Conservation (phyloP, 78 protist genomes). For the Planoprotostelium fungivorum region DNA sequence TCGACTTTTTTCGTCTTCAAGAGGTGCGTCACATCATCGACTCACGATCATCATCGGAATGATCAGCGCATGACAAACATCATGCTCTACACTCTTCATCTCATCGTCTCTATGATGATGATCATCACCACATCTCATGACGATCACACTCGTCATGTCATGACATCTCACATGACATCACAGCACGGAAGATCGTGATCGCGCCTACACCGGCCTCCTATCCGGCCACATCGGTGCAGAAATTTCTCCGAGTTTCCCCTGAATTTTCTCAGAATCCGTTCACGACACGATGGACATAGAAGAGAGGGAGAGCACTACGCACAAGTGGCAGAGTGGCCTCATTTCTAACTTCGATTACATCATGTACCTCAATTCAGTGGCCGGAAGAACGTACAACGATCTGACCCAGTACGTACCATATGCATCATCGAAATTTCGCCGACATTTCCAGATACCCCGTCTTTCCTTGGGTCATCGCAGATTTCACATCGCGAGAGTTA, state of each 20-base stretch:
- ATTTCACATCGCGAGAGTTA: conserved; percentile 4
- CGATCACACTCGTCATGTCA: no score
- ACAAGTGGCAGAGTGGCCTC: conserved; percentile 72
- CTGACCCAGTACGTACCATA: conserved; percentile 67
- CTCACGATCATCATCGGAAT: no score
- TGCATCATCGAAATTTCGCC: not conserved
- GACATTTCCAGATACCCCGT: conserved; percentile 23
- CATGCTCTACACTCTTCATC: no score
- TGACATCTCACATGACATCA: no score
- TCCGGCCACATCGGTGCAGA: not conserved
- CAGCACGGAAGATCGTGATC: conserved; percentile 20
- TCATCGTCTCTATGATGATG: no score
- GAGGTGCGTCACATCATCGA: not conserved
- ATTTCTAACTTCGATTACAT: conserved; percentile 86
- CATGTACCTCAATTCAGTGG: conserved; percentile 72
- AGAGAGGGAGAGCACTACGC: conserved; percentile 38
- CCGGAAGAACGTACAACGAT: conserved; percentile 85
- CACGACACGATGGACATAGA: not conserved
- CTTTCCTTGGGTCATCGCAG: conserved; percentile 45
- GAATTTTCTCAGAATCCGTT: not conserved
- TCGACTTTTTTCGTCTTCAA: conserved; percentile 29
- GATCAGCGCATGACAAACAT: no score
- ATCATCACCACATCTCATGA: no score
- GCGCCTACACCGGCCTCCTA: conserved; percentile 16
- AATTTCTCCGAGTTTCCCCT: not conserved